Evolutionary conservation across 169 alveolate species (phyloP), one percentile per base, ranked within the genome.

Genomic region (Plasmodium inui): DNA sequence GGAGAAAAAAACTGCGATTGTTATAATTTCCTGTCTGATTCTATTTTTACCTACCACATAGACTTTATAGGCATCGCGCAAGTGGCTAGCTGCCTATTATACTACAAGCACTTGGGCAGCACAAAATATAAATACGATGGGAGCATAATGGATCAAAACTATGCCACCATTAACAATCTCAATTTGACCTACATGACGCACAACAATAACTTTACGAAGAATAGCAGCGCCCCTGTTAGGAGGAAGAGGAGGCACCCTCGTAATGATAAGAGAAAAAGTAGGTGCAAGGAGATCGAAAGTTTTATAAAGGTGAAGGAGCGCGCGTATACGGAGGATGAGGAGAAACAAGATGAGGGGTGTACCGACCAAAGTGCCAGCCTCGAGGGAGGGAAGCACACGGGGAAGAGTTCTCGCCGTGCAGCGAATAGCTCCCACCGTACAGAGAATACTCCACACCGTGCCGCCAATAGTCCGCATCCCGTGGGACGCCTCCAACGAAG

Each of bases 1-100:
- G 94, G 94, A 57, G 82, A 73, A 41, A 89, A 89, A 81, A 37
- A 78, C 83, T 89, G 94, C 41, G 94, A 89, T 26, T 89, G 94
- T 34, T 89, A 89, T 37, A 78, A 61, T 79, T 89, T 89, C 72
- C 71, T 89, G 50, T 53, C 85, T 1, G 91, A 89, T 61, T 80
- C 91, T 34, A 41, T 89, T 32, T 89, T 44, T 73, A 80, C 44
- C 50, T 89, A 89, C 55, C 94, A 89, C 30, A 89, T 89, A 26
- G 94, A 89, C 50, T 44, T 89, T 14, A 80, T 89, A 79, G 94
- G 94, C 10, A 89, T 89, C 34, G 94, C 94, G 19, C 94, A 89
- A 80, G 79, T 89, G 73, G 94, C 94, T 78, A 80, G 94, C 91
- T 78, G 94, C 55, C 39, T 89, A 34, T 73, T 89, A 89, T 89